phyloP scores from a whole-genome alignment of 768 basidiomycete species.

The Leccinum pellstonianum region DNA sequence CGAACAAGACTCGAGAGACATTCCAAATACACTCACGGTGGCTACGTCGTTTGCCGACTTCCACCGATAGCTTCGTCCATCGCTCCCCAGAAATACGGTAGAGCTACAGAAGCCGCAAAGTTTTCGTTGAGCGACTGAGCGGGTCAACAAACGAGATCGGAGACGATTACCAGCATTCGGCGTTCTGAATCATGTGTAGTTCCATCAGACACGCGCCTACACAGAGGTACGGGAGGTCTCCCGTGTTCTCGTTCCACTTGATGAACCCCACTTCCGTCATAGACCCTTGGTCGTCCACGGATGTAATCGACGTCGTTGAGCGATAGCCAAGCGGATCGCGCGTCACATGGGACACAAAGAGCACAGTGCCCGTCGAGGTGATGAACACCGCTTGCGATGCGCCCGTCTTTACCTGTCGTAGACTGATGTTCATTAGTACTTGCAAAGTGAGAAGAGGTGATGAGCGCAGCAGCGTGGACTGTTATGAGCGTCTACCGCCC shows the following conservation, averaged over 20 bases:
- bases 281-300: constrained; percentile 10
- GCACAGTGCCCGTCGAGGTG: constrained; percentile 15
- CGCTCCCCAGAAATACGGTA: constrained; percentile 9
- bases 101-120: constrained; percentile 3
- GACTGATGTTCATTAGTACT: constrained; percentile 19
- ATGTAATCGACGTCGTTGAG: constrained; percentile 12
- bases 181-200: neutral
- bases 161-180: constrained; percentile 3
- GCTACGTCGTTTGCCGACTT: neutral
- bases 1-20: neutral
- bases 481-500: neutral
- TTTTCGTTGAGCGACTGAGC: neutral
- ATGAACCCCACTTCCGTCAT: constrained; percentile 12
- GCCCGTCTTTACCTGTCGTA: constrained; percentile 14
- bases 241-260: constrained; percentile 15
- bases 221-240: neutral
- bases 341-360: constrained; percentile 11
- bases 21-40: neutral
- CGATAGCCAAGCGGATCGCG: neutral
- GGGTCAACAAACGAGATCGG: neutral
- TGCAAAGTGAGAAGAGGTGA: neutral
- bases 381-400: constrained; percentile 15
- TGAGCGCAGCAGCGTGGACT: neutral
- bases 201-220: constrained; percentile 4
- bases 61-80: constrained; percentile 16